These are phyloP conservation scores for Corrigiola litoralis DNA, from an alignment of 179 eudicot genomes.

Conservation along the genomic window DNA sequence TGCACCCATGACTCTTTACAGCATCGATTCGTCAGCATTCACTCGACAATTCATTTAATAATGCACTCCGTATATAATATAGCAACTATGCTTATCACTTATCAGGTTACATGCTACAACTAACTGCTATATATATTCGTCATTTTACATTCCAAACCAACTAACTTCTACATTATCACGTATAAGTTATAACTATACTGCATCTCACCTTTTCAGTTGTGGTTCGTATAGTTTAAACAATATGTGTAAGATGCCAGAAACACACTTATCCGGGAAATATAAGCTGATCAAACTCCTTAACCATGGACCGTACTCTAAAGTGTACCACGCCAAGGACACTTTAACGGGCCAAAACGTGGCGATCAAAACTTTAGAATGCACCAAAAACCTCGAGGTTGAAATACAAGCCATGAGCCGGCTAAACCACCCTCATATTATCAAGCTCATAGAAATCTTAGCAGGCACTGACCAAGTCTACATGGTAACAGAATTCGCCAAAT, in stretches of 20 bases:
- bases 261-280: slow-evolving; percentile 27
- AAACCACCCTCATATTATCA: slow-evolving; percentile 22
- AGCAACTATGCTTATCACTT: background rate
- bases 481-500: slow-evolving; percentile 29
- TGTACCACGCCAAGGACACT: slow-evolving; percentile 26
- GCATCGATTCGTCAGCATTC: background rate
- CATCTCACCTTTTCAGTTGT: background rate
- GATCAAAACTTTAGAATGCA: slow-evolving; percentile 12
- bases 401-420: slow-evolving; percentile 25
- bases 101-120: background rate
- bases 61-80: background rate
- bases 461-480: slow-evolving; percentile 9
- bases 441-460: slow-evolving; percentile 22
- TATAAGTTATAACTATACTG: background rate
- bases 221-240: background rate
- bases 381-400: slow-evolving; percentile 16
- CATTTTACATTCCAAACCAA: too few species aligned
- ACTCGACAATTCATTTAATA: background rate
- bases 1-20: slow-evolving; percentile 5
- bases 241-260: slow-evolving; percentile 15
- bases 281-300: slow-evolving; percentile 22
- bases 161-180: too few species aligned
- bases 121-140: too few species aligned
- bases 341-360: slow-evolving; percentile 23
- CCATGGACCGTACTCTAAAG: slow-evolving; percentile 21